These are phyloP conservation scores for Dendrostoma leiphaemia DNA, from an alignment of 2,329 filamentous ascomycete genomes.

Conservation along the genomic window DNA sequence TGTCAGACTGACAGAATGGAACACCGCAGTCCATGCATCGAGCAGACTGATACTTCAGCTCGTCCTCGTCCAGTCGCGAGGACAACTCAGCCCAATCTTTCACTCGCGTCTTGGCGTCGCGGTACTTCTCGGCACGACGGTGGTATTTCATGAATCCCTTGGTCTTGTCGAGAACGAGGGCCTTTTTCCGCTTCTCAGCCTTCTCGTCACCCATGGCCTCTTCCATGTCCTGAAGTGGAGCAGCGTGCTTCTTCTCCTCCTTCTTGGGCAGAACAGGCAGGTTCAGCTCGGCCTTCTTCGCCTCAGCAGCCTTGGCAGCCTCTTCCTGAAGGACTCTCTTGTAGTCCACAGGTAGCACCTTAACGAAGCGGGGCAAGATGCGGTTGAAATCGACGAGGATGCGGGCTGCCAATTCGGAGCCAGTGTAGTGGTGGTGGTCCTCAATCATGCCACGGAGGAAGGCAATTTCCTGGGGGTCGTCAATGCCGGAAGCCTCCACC, in stretches of 20 bases:
- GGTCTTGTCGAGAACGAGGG: slow-evolving; percentile 95
- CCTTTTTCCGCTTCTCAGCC: slow-evolving; percentile 84
- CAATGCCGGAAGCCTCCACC: slow-evolving; percentile 84
- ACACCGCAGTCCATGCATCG: slow-evolving; percentile 99
- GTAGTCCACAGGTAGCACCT: slow-evolving; percentile 92
- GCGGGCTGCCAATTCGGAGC: slow-evolving; percentile 88
- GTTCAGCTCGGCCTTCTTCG: slow-evolving; percentile 80
- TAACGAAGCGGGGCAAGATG: slow-evolving; percentile 85
- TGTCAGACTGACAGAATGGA: slow-evolving; percentile 95
- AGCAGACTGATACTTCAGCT: slow-evolving; percentile 93
- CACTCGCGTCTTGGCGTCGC: slow-evolving; percentile 75
- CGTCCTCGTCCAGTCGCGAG: slow-evolving; percentile 83
- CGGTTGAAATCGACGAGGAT: slow-evolving; percentile 94
- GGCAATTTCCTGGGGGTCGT: slow-evolving; percentile 84
- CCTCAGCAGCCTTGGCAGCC: slow-evolving; percentile 78
- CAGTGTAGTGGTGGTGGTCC: slow-evolving; percentile 97
- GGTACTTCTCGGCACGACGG: slow-evolving; percentile 90
- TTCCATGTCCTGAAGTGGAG: slow-evolving; percentile 79
- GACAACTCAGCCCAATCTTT: slow-evolving; percentile 95
- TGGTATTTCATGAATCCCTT: slow-evolving; percentile 97
- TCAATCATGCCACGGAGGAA: slow-evolving; percentile 89
- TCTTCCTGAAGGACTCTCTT: slow-evolving; percentile 89
- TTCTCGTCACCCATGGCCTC: slow-evolving; percentile 83
- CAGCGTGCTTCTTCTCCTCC: slow-evolving; percentile 66
- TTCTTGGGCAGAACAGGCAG: slow-evolving; percentile 73